Conservation (phyloP, 345 rosid species). For the Euphorbia pulcherrima region DNA sequence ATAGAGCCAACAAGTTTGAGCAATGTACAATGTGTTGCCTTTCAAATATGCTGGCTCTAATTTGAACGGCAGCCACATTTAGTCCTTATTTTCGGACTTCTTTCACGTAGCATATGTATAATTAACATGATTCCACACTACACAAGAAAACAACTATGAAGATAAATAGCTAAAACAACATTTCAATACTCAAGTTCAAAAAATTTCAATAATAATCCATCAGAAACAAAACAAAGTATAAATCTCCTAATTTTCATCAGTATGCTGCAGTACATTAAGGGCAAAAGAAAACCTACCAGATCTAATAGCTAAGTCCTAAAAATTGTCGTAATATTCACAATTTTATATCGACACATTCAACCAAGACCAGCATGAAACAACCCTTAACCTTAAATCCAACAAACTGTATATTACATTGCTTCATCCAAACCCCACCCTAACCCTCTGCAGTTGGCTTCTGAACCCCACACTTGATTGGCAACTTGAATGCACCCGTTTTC, state of each 20-base stretch:
- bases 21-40: too few relatives aligned
- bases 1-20: too few relatives aligned
- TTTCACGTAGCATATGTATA: too few relatives aligned
- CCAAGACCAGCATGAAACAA: slow-evolving; percentile 9
- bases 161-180: too few relatives aligned
- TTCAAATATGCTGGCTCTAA: too few relatives aligned
- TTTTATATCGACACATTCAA: slow-evolving; percentile 21
- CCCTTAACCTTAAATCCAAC: not conserved
- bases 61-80: too few relatives aligned
- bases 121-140: too few relatives aligned
- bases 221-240: not conserved
- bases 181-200: not conserved
- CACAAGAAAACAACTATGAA: too few relatives aligned
- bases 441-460: not conserved
- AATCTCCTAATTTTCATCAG: not conserved
- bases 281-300: not conserved
- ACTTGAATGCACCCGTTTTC: too few relatives aligned
- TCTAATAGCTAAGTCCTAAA: not conserved
- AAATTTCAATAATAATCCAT: not conserved
- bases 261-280: not conserved
- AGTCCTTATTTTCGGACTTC: too few relatives aligned
- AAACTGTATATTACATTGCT: not conserved
- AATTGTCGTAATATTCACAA: slow-evolving; percentile 5
- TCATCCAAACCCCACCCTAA: not conserved
- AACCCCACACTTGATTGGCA: not conserved